Evolutionary conservation across 2,329 filamentous ascomycete species (phyloP).

Genomic region (Microdochium nivale): DNA sequence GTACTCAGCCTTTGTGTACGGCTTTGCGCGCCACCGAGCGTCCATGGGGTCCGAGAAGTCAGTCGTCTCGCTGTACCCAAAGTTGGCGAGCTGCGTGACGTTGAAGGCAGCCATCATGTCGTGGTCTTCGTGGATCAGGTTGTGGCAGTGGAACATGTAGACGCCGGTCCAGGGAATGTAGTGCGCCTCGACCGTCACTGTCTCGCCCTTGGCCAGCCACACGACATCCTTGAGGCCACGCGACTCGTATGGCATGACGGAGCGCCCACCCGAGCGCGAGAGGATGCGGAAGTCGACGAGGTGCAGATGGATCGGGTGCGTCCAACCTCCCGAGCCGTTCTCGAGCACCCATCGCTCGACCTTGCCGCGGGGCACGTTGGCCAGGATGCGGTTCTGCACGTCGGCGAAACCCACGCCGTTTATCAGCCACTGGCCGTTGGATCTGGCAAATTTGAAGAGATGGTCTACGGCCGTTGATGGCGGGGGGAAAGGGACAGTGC

Average conservation of each 20-base stretch:
- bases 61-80: conserved; percentile 28
- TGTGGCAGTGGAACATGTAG: conserved; percentile 41
- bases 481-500: conserved; percentile 28
- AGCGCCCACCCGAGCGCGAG: conserved; percentile 32
- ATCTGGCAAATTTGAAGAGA: conserved; percentile 35
- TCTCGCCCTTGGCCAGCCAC: conserved; percentile 41
- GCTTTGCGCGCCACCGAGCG: conserved; percentile 21
- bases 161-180: conserved; percentile 45
- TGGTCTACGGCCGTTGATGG: conserved; percentile 27
- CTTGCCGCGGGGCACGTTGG: conserved; percentile 34
- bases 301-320: conserved; percentile 49
- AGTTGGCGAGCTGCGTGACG: conserved; percentile 24
- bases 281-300: conserved; percentile 49
- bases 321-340: conserved; percentile 40
- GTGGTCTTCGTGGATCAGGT: conserved; percentile 34
- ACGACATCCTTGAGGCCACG: conserved; percentile 50
- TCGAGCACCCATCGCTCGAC: conserved; percentile 40
- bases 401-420: conserved; percentile 40
- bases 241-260: conserved; percentile 41
- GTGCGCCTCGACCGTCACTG: conserved; percentile 38
- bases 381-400: conserved; percentile 35
- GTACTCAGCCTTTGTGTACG: conserved; percentile 15
- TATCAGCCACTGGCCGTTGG: conserved; percentile 36
- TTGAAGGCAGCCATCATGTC: conserved; percentile 40
- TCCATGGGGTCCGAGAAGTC: conserved; percentile 29